A percentile compares a stretch with the other conserved stretches of the same genome.
These are phyloP conservation scores for Penicillium fimorum DNA, from an alignment of 495 filamentous ascomycete genomes.

Conservation along the genomic window DNA sequence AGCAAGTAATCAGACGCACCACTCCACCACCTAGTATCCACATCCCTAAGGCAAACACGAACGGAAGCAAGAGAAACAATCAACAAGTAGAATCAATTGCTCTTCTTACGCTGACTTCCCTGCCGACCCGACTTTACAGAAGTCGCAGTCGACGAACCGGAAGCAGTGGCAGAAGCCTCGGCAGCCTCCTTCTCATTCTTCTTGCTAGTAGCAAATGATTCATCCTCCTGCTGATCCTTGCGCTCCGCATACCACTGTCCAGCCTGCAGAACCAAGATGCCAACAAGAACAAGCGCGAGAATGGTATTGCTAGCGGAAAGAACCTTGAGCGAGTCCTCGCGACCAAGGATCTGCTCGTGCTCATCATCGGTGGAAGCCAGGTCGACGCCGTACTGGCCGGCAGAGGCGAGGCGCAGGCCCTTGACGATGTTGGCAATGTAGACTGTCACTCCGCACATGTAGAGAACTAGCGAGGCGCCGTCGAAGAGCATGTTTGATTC, in stretches of 20 bases:
- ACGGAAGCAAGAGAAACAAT: constrained; percentile 1
- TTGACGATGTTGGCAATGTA: constrained; percentile 95
- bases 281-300: constrained; percentile 82
- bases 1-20: neutral
- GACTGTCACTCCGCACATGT: constrained; percentile 86
- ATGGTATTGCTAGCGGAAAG: constrained; percentile 96
- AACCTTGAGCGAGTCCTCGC: constrained; percentile 87
- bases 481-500: constrained; percentile 97
- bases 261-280: constrained; percentile 88
- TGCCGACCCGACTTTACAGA: constrained; percentile 20
- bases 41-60: neutral
- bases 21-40: constrained; percentile 1
- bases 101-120: constrained; percentile 30
- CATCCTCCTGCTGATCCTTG: constrained; percentile 81
- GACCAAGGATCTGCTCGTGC: constrained; percentile 51
- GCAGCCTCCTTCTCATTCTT: constrained; percentile 43
- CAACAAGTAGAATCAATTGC: constrained; percentile 12
- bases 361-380: constrained; percentile 33
- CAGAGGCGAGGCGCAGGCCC: constrained; percentile 75
- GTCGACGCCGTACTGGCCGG: constrained; percentile 51
- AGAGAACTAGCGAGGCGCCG: constrained; percentile 85
- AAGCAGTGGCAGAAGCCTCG: constrained; percentile 17
- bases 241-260: constrained; percentile 98
- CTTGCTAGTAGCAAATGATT: constrained; percentile 51
- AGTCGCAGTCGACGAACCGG: constrained; percentile 11